phyloP scores from a whole-genome alignment of 2,329 filamentous ascomycete species.

The Ophiostoma pallidulum region DNA sequence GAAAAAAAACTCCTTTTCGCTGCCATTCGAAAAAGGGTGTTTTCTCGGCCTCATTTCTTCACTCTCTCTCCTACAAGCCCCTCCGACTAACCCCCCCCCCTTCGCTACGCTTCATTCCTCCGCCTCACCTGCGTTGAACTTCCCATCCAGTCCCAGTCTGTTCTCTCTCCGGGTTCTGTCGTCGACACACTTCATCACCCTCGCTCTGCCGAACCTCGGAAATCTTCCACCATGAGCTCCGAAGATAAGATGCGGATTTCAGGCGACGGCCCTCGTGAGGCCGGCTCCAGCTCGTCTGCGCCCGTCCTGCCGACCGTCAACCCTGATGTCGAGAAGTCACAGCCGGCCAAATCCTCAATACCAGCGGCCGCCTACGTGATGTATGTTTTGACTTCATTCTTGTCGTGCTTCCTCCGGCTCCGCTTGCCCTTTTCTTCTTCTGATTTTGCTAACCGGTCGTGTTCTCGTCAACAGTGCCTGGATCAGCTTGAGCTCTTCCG shows the following conservation, averaged over 20 bases:
- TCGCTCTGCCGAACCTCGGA: background rate
- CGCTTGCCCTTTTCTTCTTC: too few relatives aligned
- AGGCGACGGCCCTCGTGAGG: conserved; percentile 60
- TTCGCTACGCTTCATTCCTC: too few relatives aligned
- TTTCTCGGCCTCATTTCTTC: background rate
- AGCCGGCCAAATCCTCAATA: conserved; percentile 53
- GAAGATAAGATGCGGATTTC: conserved; percentile 81
- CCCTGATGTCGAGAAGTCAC: conserved; percentile 61
- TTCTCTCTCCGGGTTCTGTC: background rate
- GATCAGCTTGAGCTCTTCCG: conserved; percentile 85
- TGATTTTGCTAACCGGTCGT: background rate
- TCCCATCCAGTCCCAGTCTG: background rate
- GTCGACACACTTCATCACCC: too few relatives aligned
- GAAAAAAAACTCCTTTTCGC: background rate
- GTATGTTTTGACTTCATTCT: conserved; percentile 32
- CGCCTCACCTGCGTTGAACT: too few relatives aligned
- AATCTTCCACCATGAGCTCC: conserved; percentile 41
- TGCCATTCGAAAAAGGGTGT: too few relatives aligned
- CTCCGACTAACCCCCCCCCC: too few relatives aligned
- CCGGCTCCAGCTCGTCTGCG: conserved; percentile 27
- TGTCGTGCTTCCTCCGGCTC: background rate
- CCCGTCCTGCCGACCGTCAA: conserved; percentile 73
- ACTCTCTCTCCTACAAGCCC: background rate
- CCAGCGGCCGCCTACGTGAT: conserved; percentile 81
- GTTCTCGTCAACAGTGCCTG: conserved; percentile 53